Evolutionary conservation across 306 rosid genomes (phyloP).

Genomic region (Astragalus glycyphyllos): DNA sequence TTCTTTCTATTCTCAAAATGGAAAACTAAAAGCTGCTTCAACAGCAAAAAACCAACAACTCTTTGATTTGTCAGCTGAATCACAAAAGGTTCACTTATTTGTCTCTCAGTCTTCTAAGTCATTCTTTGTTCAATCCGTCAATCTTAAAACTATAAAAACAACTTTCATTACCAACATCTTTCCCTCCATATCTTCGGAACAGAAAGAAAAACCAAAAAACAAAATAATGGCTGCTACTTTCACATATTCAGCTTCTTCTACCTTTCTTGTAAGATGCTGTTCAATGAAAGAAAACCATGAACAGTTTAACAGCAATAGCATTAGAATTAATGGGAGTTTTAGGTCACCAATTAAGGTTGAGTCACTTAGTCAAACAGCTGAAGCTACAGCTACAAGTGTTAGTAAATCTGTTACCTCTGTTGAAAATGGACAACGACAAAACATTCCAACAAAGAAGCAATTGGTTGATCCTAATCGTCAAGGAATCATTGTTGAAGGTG

Average conservation of each 20-base stretch:
- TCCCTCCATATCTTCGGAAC: constrained; percentile 18
- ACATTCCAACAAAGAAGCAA: constrained; percentile 85
- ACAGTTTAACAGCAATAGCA: constrained; percentile 45
- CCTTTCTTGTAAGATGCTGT: constrained; percentile 50
- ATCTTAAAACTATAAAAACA: constrained; percentile 35
- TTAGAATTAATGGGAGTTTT: constrained; percentile 57
- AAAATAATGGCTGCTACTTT: constrained; percentile 46
- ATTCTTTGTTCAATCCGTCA: constrained; percentile 40
- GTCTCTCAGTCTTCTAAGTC: constrained; percentile 34
- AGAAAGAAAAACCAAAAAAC: background rate
- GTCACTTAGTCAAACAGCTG: constrained; percentile 43
- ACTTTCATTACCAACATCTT: constrained; percentile 30
- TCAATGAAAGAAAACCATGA: constrained; percentile 55
- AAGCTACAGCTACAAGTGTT: constrained; percentile 39
- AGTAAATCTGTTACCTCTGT: constrained; percentile 40
- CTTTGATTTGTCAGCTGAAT: constrained; percentile 50
- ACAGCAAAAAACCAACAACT: constrained; percentile 44
- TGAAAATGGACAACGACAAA: constrained; percentile 64
- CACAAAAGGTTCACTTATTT: constrained; percentile 39
- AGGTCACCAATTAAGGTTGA: constrained; percentile 48
- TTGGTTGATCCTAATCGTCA: constrained; percentile 78
- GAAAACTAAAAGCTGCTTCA: constrained; percentile 31
- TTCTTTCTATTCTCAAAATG: constrained; percentile 25
- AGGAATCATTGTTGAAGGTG: constrained; percentile 74
- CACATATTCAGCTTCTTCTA: constrained; percentile 39